These are phyloP conservation scores for Antitrichia curtipendula DNA, from an alignment of 225 moss, liverwort and hornwort genomes.

Conservation along the genomic window DNA sequence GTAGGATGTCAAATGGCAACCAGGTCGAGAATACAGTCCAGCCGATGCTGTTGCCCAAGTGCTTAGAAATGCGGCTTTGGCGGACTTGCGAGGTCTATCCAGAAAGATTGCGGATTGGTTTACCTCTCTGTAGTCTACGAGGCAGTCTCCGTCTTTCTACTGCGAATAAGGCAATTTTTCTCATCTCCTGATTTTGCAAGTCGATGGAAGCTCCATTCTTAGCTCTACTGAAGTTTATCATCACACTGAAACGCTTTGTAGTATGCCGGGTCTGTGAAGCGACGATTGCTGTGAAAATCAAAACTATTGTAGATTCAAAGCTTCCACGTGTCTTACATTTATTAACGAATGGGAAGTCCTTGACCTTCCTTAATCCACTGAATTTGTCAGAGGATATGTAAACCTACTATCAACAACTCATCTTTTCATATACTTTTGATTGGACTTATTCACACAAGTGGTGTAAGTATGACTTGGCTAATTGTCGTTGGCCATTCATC, in stretches of 20 bases:
- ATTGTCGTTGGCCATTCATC: neutral
- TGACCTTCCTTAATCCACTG: neutral
- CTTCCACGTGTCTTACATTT: neutral
- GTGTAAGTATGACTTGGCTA: neutral
- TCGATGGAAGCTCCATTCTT: neutral
- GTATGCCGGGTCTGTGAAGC: neutral
- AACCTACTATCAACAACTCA: neutral
- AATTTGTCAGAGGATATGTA: neutral
- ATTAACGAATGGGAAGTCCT: neutral
- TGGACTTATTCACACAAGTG: neutral
- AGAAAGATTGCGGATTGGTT: constrained; percentile 66
- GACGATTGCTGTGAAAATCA: neutral
- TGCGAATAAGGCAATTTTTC: neutral
- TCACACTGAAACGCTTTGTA: neutral
- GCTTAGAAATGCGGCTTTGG: constrained; percentile 37
- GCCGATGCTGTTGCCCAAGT: constrained; percentile 80
- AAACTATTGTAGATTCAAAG: neutral
- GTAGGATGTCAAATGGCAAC: constrained; percentile 74
- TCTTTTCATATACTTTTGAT: neutral
- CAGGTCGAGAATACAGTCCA: constrained; percentile 62
- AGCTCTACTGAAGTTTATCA: neutral
- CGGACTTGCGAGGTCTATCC: constrained; percentile 65
- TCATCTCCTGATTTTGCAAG: neutral
- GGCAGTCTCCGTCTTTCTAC: neutral
- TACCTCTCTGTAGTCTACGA: neutral